phyloP scores from a whole-genome alignment of 2,329 filamentous ascomycete species.

The Colletotrichum tofieldiae region DNA sequence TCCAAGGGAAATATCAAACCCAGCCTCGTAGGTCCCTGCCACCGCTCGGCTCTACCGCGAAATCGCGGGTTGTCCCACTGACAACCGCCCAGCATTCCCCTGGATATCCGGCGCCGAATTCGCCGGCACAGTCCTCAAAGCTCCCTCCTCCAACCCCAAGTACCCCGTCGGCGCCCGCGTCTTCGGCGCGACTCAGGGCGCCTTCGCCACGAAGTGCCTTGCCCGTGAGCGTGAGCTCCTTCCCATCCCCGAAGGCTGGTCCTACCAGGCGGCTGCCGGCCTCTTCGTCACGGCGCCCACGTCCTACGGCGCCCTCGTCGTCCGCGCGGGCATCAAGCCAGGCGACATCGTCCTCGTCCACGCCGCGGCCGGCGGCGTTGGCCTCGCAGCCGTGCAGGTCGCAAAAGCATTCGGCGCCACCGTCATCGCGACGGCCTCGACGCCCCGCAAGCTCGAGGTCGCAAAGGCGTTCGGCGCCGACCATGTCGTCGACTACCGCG shows the following conservation, averaged over 20 bases:
- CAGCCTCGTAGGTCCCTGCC: constrained; percentile 74
- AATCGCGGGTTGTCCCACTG: neutral
- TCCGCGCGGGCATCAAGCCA: constrained; percentile 81
- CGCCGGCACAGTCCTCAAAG: constrained; percentile 81
- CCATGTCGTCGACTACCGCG: constrained; percentile 83
- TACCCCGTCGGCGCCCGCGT: constrained; percentile 87
- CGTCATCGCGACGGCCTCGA: constrained; percentile 93
- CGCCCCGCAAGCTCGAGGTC: constrained; percentile 83
- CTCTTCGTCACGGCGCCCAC: constrained; percentile 95
- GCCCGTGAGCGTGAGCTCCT: constrained; percentile 78
- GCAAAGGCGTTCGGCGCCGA: constrained; percentile 89
- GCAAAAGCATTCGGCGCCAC: constrained; percentile 93
- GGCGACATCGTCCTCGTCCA: constrained; percentile 93
- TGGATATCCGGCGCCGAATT: constrained; percentile 93
- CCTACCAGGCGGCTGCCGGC: constrained; percentile 86
- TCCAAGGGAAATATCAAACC: constrained; percentile 95
- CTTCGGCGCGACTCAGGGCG: constrained; percentile 89
- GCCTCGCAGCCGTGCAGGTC: constrained; percentile 90
- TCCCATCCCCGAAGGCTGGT: constrained; percentile 86
- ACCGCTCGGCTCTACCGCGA: neutral
- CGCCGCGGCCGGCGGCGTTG: constrained; percentile 92
- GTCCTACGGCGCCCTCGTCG: constrained; percentile 86
- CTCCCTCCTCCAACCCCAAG: constrained; percentile 70
- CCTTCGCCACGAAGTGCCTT: constrained; percentile 84
- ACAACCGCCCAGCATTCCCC: constrained; percentile 72